These are phyloP conservation scores for Penicillium oxalicum DNA, from an alignment of 2,329 filamentous ascomycete genomes.

Conservation along the genomic window DNA sequence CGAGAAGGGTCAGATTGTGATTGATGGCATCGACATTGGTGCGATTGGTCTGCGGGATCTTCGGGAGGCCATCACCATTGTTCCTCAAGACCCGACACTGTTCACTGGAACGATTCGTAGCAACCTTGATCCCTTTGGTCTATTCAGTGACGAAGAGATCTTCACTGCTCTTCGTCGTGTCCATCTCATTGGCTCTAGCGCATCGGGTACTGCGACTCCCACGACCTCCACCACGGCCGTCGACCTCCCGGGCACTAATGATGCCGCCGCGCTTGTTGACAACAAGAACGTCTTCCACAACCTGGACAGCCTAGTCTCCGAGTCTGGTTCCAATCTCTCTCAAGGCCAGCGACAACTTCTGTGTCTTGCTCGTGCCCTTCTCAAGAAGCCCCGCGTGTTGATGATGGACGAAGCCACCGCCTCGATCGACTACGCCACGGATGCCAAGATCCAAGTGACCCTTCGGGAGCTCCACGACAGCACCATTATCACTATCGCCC, in stretches of 20 bases:
- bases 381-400: constrained; percentile 87
- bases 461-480: constrained; percentile 81
- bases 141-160: constrained; percentile 85
- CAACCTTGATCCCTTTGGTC: constrained; percentile 86
- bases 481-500: constrained; percentile 94
- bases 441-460: constrained; percentile 92
- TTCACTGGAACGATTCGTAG: constrained; percentile 87
- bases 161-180: constrained; percentile 81
- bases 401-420: constrained; percentile 99
- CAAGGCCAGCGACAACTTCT: constrained; percentile 94
- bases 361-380: constrained; percentile 84
- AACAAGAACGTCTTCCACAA: constrained; percentile 97
- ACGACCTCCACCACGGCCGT: constrained; percentile 24
- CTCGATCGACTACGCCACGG: constrained; percentile 93
- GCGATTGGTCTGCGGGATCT: constrained; percentile 88
- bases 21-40: constrained; percentile 87
- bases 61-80: constrained; percentile 90
- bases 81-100: constrained; percentile 87
- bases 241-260: constrained; percentile 21
- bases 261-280: constrained; percentile 40
- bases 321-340: constrained; percentile 89
- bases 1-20: constrained; percentile 78
- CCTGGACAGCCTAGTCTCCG: constrained; percentile 72
- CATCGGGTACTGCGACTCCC: constrained; percentile 34
- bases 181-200: constrained; percentile 62